A percentile compares a stretch with the other conserved stretches of the same genome.
phyloP scores from a whole-genome alignment of 257 asterid species.

The Orobanche coerulescens region DNA sequence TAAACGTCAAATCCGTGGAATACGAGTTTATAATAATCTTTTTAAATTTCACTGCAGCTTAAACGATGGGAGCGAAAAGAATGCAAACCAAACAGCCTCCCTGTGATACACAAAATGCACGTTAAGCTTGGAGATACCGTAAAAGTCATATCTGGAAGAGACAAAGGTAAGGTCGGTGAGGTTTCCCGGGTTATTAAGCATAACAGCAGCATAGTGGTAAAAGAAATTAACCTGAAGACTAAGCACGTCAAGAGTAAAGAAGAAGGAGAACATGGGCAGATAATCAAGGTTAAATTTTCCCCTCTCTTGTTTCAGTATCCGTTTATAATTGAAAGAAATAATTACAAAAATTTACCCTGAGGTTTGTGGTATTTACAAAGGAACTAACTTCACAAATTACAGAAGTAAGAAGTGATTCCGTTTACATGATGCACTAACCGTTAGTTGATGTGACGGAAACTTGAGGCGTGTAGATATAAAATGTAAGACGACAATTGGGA shows the following conservation, averaged over 20 bases:
- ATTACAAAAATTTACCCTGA: too few species aligned
- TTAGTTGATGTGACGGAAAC: too few species aligned
- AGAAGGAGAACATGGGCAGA: slow-evolving; percentile 83
- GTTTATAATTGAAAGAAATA: not conserved
- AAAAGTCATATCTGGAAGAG: slow-evolving; percentile 86
- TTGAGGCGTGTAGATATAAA: too few species aligned
- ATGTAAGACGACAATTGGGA: too few species aligned
- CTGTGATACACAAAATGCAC: slow-evolving; percentile 82
- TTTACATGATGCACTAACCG: too few species aligned
- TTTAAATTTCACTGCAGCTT: slow-evolving; percentile 39
- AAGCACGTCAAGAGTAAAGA: slow-evolving; percentile 82
- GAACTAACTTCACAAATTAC: too few species aligned
- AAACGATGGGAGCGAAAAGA: slow-evolving; percentile 92
- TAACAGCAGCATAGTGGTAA: slow-evolving; percentile 61
- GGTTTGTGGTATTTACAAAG: too few species aligned
- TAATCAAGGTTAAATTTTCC: slow-evolving; percentile 54
- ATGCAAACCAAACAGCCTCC: slow-evolving; percentile 95
- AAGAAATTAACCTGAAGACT: slow-evolving; percentile 85
- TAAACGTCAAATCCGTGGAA: not conserved
- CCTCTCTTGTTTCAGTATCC: not conserved
- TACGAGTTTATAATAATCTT: not conserved
- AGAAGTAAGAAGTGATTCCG: too few species aligned
- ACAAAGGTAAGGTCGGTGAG: slow-evolving; percentile 84
- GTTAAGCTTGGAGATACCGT: slow-evolving; percentile 87
- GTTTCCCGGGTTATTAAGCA: slow-evolving; percentile 59